Conservation (phyloP, 2,329 filamentous ascomycete genomes). For the Alternaria arborescens region DNA sequence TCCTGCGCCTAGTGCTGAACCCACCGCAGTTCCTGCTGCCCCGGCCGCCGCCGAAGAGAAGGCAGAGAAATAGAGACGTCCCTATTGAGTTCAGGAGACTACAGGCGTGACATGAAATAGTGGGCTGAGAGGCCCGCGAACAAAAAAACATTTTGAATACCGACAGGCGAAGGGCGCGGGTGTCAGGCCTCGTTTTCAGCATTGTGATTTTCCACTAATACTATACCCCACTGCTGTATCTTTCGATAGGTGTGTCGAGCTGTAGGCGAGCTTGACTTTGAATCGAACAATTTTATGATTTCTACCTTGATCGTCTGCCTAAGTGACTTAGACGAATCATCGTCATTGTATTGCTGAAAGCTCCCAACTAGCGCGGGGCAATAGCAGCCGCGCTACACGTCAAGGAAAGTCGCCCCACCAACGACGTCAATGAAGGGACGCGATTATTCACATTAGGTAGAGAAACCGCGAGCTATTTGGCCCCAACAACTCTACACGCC, state of each 20-base stretch:
- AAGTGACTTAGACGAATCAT: not conserved
- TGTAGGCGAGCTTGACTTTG: constrained; percentile 2
- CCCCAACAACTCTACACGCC: not conserved
- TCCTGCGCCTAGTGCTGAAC: not conserved
- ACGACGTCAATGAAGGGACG: constrained; percentile 17
- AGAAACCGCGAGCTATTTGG: not conserved
- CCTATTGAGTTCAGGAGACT: not conserved
- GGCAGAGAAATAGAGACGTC: constrained; percentile 6
- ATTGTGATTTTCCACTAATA: constrained; percentile 37
- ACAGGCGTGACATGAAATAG: not conserved
- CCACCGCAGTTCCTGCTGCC: not conserved
- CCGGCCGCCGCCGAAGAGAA: constrained; percentile 10
- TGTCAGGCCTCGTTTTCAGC: constrained; percentile 6
- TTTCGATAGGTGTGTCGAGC: constrained; percentile 25
- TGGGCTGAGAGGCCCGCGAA: not conserved
- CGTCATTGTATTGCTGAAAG: constrained; percentile 1
- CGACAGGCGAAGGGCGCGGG: not conserved
- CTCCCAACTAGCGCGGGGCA: constrained; percentile 30
- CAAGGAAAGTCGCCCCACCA: constrained; percentile 24
- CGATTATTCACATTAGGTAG: constrained; percentile 5
- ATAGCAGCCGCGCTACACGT: constrained; percentile 15
- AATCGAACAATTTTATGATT: constrained; percentile 2
- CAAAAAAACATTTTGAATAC: not conserved
- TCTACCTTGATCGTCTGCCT: not conserved
- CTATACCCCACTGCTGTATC: constrained; percentile 45